phyloP scores from a whole-genome alignment of 2,329 filamentous ascomycete species.

The Cyphellophora europaea region DNA sequence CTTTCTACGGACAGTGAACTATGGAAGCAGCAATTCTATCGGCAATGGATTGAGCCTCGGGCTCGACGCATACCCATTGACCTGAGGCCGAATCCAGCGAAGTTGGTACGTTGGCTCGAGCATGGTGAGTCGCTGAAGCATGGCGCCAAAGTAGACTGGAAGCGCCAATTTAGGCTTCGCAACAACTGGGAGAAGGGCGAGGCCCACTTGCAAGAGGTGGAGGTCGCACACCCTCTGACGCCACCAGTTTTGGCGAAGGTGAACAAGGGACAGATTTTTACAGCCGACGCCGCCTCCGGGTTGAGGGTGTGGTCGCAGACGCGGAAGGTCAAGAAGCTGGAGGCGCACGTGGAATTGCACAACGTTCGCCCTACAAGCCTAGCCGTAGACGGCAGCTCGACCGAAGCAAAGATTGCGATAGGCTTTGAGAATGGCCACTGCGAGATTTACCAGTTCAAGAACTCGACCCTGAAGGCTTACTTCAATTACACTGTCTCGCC shows the following conservation, averaged over 20 bases:
- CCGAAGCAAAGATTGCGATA: conserved; percentile 50
- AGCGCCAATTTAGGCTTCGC: conserved; percentile 74
- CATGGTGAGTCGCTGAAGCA: conserved; percentile 47
- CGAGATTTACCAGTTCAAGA: conserved; percentile 50
- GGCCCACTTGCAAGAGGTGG: conserved; percentile 70
- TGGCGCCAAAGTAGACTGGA: conserved; percentile 61
- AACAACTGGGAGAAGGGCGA: conserved; percentile 85
- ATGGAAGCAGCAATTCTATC: conserved; percentile 85
- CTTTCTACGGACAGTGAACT: conserved; percentile 75
- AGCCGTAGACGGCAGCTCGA: conserved; percentile 47
- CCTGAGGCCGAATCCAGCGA: conserved; percentile 33
- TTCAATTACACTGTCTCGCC: conserved; percentile 51
- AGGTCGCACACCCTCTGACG: conserved; percentile 46
- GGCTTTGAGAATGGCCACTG: conserved; percentile 67
- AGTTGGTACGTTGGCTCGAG: conserved; percentile 51
- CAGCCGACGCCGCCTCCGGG: conserved; percentile 59
- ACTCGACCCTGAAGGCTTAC: conserved; percentile 17
- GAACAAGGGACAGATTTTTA: conserved; percentile 66
- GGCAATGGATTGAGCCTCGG: conserved; percentile 41
- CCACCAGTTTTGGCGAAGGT: conserved; percentile 65
- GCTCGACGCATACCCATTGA: conserved; percentile 3
- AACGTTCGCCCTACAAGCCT: conserved; percentile 49
- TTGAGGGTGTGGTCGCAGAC: conserved; percentile 71
- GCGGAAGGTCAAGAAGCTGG: conserved; percentile 42
- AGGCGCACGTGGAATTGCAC: conserved; percentile 39